Percentiles rank a stretch among this genome's conserved stretches.
These are phyloP conservation scores for Cinnamomum micranthum DNA, from an alignment of 164 flowering plant species.

Conservation along the genomic window DNA sequence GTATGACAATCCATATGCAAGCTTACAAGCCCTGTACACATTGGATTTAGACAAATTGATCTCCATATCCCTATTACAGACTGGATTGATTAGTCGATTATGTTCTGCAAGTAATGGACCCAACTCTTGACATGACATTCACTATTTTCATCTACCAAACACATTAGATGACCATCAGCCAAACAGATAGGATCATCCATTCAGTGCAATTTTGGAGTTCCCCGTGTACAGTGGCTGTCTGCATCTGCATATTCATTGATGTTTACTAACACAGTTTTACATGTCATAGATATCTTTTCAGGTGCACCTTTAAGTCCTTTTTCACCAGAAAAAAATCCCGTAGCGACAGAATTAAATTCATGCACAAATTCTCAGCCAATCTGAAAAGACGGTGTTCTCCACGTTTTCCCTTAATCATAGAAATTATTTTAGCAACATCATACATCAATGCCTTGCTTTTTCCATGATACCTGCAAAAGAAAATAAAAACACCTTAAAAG, in stretches of 20 bases:
- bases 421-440: slow-evolving; percentile 86
- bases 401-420: slow-evolving; percentile 77
- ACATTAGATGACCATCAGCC: background rate
- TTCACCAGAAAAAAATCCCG: slow-evolving; percentile 85
- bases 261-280: background rate
- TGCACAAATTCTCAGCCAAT: slow-evolving; percentile 95
- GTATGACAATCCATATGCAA: background rate
- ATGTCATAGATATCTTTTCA: slow-evolving; percentile 1
- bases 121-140: too few relatives aligned
- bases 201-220: background rate
- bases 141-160: too few relatives aligned
- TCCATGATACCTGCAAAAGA: slow-evolving; percentile 73
- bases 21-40: background rate
- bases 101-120: too few relatives aligned
- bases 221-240: background rate
- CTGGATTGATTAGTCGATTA: too few relatives aligned
- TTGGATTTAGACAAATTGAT: too few relatives aligned
- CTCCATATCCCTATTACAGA: too few relatives aligned
- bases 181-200: background rate
- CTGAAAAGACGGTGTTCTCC: slow-evolving; percentile 96
- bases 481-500: background rate
- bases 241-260: background rate
- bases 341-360: slow-evolving; percentile 81
- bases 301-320: slow-evolving; percentile 82
- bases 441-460: slow-evolving; percentile 83